phyloP scores from a whole-genome alignment of 2,329 filamentous ascomycete species.

The Aspergillus unguis region DNA sequence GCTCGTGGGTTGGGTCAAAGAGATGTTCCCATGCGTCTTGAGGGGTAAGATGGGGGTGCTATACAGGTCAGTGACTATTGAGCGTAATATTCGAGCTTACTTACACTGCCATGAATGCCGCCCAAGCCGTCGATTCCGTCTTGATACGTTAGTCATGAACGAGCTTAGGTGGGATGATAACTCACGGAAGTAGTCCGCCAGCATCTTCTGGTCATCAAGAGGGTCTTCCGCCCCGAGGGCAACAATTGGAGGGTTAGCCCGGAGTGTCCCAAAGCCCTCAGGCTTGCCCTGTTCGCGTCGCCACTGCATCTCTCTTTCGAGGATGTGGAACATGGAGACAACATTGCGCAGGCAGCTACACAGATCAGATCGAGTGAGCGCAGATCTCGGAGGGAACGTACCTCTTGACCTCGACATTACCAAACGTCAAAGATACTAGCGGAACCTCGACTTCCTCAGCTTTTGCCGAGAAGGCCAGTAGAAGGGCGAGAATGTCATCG shows the following conservation, averaged over 20 bases:
- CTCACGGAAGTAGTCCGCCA: conserved; percentile 81
- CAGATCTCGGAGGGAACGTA: conserved; percentile 31
- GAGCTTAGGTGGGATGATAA: background rate
- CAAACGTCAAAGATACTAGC: conserved; percentile 86
- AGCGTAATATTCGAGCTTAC: conserved; percentile 6
- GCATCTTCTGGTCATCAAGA: conserved; percentile 74
- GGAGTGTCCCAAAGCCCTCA: conserved; percentile 70
- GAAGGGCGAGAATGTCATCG: conserved; percentile 85
- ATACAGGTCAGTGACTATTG: conserved; percentile 13
- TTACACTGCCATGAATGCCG: conserved; percentile 61
- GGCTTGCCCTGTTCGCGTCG: conserved; percentile 64
- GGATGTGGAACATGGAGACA: conserved; percentile 83
- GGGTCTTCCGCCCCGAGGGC: conserved; percentile 84
- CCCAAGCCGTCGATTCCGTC: conserved; percentile 75
- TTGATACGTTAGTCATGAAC: conserved; percentile 31
- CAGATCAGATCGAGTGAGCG: background rate
- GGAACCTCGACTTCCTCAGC: conserved; percentile 81
- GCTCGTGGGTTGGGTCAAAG: conserved; percentile 52
- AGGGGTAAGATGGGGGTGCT: conserved; percentile 71
- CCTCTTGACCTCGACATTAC: conserved; percentile 86
- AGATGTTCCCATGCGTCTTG: conserved; percentile 70
- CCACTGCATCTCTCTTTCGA: conserved; percentile 87
- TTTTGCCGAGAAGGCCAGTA: conserved; percentile 77
- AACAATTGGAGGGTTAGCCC: conserved; percentile 72
- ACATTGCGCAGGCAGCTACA: conserved; percentile 79